Conservation (phyloP, 148 eudicot genomes). For the Oxyria digyna region DNA sequence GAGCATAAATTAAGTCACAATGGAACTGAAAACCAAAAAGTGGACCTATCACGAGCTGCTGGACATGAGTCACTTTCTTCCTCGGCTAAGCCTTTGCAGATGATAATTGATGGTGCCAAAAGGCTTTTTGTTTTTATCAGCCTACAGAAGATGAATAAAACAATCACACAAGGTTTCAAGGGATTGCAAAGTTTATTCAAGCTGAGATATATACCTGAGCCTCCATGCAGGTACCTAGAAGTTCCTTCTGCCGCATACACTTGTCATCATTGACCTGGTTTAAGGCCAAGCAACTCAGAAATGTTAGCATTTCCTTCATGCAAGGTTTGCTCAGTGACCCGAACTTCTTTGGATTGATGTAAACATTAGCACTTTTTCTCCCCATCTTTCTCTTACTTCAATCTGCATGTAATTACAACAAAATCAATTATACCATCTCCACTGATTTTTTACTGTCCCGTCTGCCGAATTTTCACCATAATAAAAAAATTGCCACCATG, state of each 20-base stretch:
- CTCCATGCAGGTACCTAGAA: slow-evolving; percentile 63
- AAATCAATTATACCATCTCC: not conserved
- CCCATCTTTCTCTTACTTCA: slow-evolving; percentile 41
- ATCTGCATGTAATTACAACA: not conserved
- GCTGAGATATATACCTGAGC: slow-evolving; percentile 49
- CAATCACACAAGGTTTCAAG: not conserved
- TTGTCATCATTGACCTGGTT: slow-evolving; percentile 62
- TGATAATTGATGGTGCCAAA: slow-evolving; percentile 13
- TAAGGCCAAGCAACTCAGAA: slow-evolving; percentile 65
- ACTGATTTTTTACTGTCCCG: no score
- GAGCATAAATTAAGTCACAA: not conserved
- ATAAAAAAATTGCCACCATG: no score
- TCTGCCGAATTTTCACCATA: no score
- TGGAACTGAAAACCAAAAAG: not conserved
- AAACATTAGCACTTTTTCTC: slow-evolving; percentile 41
- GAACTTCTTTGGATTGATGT: slow-evolving; percentile 65
- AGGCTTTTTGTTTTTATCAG: slow-evolving; percentile 9
- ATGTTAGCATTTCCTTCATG: slow-evolving; percentile 72
- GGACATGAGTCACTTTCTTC: slow-evolving; percentile 3
- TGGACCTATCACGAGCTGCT: not conserved
- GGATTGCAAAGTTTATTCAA: not conserved
- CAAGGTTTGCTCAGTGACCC: slow-evolving; percentile 67
- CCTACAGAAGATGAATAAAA: not conserved
- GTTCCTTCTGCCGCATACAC: slow-evolving; percentile 64
- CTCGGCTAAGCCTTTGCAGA: slow-evolving; percentile 10